A percentile compares a stretch with the other conserved stretches of the same genome.
phyloP scores from a whole-genome alignment of 495 filamentous ascomycete genomes.

The Talaromyces liani region DNA sequence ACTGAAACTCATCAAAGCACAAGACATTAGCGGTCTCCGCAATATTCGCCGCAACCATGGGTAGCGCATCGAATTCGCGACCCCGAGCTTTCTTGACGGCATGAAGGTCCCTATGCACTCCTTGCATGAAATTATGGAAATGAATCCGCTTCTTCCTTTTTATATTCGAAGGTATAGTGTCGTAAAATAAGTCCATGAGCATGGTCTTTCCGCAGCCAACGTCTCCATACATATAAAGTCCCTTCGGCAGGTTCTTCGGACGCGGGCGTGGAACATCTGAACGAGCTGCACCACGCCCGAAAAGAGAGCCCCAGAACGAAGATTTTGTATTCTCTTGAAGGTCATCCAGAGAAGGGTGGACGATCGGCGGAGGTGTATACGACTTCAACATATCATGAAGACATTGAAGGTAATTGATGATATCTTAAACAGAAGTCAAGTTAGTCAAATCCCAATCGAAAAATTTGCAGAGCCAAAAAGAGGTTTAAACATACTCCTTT shows the following conservation, averaged over 20 bases:
- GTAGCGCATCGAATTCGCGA: conserved; percentile 83
- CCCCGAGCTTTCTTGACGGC: conserved; percentile 82
- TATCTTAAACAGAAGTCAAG: conserved; percentile 43
- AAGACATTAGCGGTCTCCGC: conserved; percentile 77
- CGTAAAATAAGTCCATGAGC: conserved; percentile 99
- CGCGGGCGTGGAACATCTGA: conserved; percentile 40
- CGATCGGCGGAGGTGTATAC: conserved; percentile 65
- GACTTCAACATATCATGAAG: conserved; percentile 74
- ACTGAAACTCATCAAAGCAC: conserved; percentile 99
- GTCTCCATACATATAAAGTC: conserved; percentile 92
- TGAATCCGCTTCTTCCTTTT: conserved; percentile 87
- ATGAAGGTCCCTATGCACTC: conserved; percentile 89
- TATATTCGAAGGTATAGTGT: conserved; percentile 78
- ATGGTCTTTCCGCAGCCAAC: conserved; percentile 99
- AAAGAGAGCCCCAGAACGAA: conserved; percentile 66
- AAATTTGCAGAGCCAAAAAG: background rate
- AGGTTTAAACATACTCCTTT: conserved; percentile 55
- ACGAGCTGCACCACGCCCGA: conserved; percentile 41
- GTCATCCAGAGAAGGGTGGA: conserved; percentile 69
- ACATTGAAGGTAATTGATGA: conserved; percentile 82
- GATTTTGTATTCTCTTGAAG: conserved; percentile 51
- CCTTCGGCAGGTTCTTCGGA: conserved; percentile 69
- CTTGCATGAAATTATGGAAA: conserved; percentile 99
- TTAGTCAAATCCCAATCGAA: background rate
- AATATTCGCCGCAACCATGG: conserved; percentile 88